Evolutionary conservation across 2,329 filamentous ascomycete species (phyloP).

Genomic region (Verticillium nubilum): DNA sequence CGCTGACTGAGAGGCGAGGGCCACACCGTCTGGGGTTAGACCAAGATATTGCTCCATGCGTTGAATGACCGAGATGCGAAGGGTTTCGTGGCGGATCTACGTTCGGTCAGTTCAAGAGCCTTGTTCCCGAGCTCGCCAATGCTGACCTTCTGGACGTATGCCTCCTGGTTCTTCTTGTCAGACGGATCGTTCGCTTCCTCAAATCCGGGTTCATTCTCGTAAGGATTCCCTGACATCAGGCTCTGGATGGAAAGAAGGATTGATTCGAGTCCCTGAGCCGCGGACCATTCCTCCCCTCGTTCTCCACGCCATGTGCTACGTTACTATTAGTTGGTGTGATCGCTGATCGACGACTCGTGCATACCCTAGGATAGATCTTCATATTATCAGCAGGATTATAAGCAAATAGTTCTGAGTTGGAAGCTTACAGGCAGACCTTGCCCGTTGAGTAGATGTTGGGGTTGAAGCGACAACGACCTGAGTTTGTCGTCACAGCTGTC

Average conservation of each 20-base stretch:
- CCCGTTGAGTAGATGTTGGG: slow-evolving; percentile 92
- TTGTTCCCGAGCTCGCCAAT: slow-evolving; percentile 3
- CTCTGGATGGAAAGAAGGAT: slow-evolving; percentile 95
- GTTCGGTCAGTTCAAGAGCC: slow-evolving; percentile 1
- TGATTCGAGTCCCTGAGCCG: slow-evolving; percentile 90
- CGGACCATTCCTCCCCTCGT: slow-evolving; percentile 90
- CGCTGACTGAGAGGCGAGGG: slow-evolving; percentile 23
- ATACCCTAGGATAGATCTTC: slow-evolving; percentile 80
- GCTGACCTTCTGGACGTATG: slow-evolving; percentile 72
- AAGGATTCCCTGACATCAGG: slow-evolving; percentile 88
- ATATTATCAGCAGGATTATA: background rate
- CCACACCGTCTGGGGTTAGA: slow-evolving; percentile 48
- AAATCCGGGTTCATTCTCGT: slow-evolving; percentile 93
- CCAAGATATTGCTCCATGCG: slow-evolving; percentile 75
- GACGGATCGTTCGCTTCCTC: slow-evolving; percentile 64
- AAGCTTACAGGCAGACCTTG: slow-evolving; percentile 81
- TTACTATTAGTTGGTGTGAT: slow-evolving; percentile 12
- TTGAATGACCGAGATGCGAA: slow-evolving; percentile 81
- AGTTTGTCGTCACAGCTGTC: slow-evolving; percentile 76
- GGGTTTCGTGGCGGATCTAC: slow-evolving; percentile 84
- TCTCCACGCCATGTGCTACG: slow-evolving; percentile 90
- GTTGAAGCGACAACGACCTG: slow-evolving; percentile 85
- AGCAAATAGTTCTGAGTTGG: background rate
- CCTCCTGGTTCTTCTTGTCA: slow-evolving; percentile 68
- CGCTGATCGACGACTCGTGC: background rate